Conservation (phyloP, 2,329 filamentous ascomycete genomes). For the Fusarium penzigii region DNA sequence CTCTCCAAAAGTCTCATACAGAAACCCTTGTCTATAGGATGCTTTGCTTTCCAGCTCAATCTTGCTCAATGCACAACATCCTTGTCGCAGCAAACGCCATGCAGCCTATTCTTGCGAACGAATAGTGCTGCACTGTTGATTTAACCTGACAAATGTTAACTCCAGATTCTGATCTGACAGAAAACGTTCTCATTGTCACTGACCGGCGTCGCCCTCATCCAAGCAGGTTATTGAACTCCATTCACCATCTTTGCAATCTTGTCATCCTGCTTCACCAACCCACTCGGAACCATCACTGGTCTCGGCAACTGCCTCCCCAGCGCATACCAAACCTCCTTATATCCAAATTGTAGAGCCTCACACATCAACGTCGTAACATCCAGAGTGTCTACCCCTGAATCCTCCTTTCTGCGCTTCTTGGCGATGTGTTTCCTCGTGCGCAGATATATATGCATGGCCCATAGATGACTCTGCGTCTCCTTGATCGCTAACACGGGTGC, state of each 20-base stretch:
- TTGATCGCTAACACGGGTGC: slow-evolving; percentile 23
- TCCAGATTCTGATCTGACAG: no score
- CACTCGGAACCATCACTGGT: slow-evolving; percentile 28
- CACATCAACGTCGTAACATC: slow-evolving; percentile 29
- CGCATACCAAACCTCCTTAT: slow-evolving; percentile 31
- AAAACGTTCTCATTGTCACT: no score
- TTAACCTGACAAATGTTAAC: no score
- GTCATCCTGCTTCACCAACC: slow-evolving; percentile 9
- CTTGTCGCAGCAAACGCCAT: background rate
- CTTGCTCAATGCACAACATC: slow-evolving; percentile 17
- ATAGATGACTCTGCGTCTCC: slow-evolving; percentile 30
- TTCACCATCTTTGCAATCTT: background rate
- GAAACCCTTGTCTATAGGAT: no score
- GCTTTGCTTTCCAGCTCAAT: slow-evolving; percentile 16
- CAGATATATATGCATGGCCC: slow-evolving; percentile 32
- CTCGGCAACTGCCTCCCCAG: slow-evolving; percentile 33
- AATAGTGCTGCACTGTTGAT: no score
- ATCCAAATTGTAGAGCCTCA: slow-evolving; percentile 33
- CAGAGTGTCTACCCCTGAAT: slow-evolving; percentile 21
- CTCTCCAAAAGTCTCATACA: no score
- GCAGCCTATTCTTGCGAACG: background rate
- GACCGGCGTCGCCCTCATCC: no score
- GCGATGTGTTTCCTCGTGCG: slow-evolving; percentile 30
- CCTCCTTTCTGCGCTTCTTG: slow-evolving; percentile 7
- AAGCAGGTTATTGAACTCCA: background rate